Percentiles rank a stretch among this genome's conserved stretches.
Evolutionary conservation across 805 yeast species (phyloP).

Genomic region (Peterozyma xylosa): DNA sequence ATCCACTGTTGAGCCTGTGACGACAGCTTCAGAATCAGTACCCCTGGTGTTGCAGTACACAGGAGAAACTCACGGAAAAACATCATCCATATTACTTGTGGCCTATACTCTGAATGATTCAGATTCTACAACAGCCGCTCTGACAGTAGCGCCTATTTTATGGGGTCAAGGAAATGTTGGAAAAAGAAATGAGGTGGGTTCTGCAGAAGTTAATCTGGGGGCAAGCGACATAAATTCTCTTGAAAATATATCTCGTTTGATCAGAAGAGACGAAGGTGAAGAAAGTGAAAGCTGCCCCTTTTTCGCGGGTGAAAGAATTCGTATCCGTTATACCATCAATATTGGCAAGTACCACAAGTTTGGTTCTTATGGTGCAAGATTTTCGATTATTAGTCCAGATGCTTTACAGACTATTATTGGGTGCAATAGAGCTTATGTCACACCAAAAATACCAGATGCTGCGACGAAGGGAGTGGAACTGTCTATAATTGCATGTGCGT

Average conservation of each 20-base stretch:
- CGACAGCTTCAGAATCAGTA: too few relatives aligned
- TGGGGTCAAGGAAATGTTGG: background rate
- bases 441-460: constrained; percentile 36
- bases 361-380: constrained; percentile 36
- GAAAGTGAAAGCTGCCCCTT: constrained; percentile 22
- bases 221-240: background rate
- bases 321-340: constrained; percentile 15
- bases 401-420: constrained; percentile 29
- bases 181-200: background rate
- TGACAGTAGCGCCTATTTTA: too few relatives aligned
- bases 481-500: constrained; percentile 31
- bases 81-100: too few relatives aligned
- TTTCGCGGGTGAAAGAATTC: constrained; percentile 15
- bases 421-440: constrained; percentile 38
- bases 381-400: constrained; percentile 34
- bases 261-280: background rate
- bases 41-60: too few relatives aligned
- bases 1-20: too few relatives aligned
- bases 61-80: too few relatives aligned
- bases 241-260: background rate
- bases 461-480: constrained; percentile 30
- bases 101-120: too few relatives aligned
- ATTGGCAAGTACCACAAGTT: constrained; percentile 22
- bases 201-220: background rate
- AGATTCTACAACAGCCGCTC: too few relatives aligned